Base-by-base conservation (phyloP, 2,329 filamentous ascomycete genomes). In the Hypoxylon sp. region DNA sequence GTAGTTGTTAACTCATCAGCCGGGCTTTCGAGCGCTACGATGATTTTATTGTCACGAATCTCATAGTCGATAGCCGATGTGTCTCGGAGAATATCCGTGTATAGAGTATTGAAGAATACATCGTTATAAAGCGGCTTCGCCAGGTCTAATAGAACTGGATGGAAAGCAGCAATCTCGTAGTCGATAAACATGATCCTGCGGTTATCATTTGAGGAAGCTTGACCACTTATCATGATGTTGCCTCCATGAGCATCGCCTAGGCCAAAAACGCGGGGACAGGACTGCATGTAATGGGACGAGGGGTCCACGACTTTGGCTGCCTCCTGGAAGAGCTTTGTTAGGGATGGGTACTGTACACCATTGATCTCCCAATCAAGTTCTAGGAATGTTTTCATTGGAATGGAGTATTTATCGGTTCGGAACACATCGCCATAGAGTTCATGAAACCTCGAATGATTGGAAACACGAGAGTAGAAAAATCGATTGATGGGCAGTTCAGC, bases 71-170 rank as follows among this genome's bases (percentile, higher is more conserved):
- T 9, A 1, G 4, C 11, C 13, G 19, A 21, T 5, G 6, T 7
- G 5, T 4, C 3, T 7, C 15, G 17, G 29, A 4, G n/a, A n/a
- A n/a, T n/a, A n/a, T 15, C 19, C 4, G 25, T 9, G 4, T 46
- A 45, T 3, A 38, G 7, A 1, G 46, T 36, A 4, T 57, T 50
- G 12, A 42, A 53, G 32, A 57, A 56, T 3, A 52, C 27, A 12
- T 54, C 56, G 8, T 19, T 37, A 19, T 47, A 59, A 4, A 59
- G 16, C 2, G 42, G 49, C 16, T 49, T 47, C 0, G 56, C 46
- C 13, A 59, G 17, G n/a, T 61, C 49, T 1, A 61, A 17, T 43
- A 59, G 57, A 1, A 61, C n/a, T 1, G 55, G 55, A 7, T 55
- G 43, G 2, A 47, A 47, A 0, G 36, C 52, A 2, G 34, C 38